phyloP scores from a whole-genome alignment of 108 stramenopile genomes.

The Nitzschia sp. region DNA sequence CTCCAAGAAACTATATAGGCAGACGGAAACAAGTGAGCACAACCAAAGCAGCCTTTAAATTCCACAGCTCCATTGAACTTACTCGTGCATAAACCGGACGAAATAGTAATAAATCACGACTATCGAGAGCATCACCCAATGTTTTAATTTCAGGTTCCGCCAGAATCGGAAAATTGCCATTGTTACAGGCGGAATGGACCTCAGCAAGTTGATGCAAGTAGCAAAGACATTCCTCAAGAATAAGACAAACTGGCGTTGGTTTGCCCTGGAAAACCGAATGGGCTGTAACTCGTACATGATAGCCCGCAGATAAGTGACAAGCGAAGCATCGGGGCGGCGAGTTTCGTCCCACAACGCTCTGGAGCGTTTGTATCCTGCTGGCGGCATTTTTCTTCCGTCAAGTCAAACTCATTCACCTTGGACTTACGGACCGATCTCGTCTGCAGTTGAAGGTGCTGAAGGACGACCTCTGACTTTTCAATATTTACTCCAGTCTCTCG shows the following conservation, averaged over 20 bases:
- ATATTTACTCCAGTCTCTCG: too few species aligned
- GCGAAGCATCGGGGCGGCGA: slow-evolving; percentile 12
- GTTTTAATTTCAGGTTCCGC: neutral
- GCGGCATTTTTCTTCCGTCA: slow-evolving; percentile 8
- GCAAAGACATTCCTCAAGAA: neutral
- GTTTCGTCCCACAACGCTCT: slow-evolving; percentile 64
- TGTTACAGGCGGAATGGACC: neutral
- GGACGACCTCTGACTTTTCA: too few species aligned
- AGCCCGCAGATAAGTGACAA: slow-evolving; percentile 30
- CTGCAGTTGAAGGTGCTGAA: too few species aligned
- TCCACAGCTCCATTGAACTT: slow-evolving; percentile 9
- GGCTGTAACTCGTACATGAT: slow-evolving; percentile 80
- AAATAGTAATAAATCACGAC: slow-evolving; percentile 43
- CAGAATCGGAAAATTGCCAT: neutral
- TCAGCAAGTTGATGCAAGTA: slow-evolving; percentile 8
- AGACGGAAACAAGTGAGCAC: neutral
- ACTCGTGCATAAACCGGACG: slow-evolving; percentile 40
- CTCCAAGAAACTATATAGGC: slow-evolving; percentile 28
- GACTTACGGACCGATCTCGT: too few species aligned
- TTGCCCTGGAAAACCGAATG: slow-evolving; percentile 48
- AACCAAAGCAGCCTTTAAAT: slow-evolving; percentile 4
- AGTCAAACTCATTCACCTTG: too few species aligned
- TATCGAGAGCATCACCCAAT: slow-evolving; percentile 26
- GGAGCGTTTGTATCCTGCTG: slow-evolving; percentile 41
- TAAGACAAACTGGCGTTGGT: neutral